phyloP scores from a whole-genome alignment of 352 stramenopile genomes.

The Lagenidium giganteum region DNA sequence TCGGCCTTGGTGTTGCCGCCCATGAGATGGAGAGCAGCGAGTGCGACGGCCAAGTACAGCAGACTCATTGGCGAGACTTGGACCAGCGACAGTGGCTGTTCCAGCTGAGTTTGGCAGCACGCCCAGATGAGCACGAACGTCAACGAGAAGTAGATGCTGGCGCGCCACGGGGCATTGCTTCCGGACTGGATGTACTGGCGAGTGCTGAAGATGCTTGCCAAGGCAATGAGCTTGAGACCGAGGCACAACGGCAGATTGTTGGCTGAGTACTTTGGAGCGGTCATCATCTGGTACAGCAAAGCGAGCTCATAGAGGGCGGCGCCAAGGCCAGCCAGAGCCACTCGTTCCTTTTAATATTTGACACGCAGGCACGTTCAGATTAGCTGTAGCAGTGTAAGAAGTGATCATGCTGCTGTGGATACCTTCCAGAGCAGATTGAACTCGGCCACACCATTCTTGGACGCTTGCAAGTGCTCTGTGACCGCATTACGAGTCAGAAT shows the following conservation, averaged over 20 bases:
- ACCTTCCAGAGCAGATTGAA: slow-evolving; percentile 52
- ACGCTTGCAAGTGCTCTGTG: no score
- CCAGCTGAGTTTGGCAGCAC: slow-evolving; percentile 18
- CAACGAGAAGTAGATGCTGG: slow-evolving; percentile 28
- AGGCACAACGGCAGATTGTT: slow-evolving; percentile 21
- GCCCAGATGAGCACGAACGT: slow-evolving; percentile 36
- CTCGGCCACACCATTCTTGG: slow-evolving; percentile 29
- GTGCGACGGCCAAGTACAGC: slow-evolving; percentile 29
- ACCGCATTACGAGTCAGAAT: neutral
- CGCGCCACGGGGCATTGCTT: slow-evolving; percentile 7
- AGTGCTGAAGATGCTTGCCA: slow-evolving; percentile 29
- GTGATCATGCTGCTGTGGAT: neutral
- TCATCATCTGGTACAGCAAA: slow-evolving; percentile 18
- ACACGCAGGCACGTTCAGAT: no score
- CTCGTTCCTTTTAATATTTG: no score
- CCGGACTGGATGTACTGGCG: slow-evolving; percentile 30
- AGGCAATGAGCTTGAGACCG: slow-evolving; percentile 31
- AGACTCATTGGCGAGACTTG: slow-evolving; percentile 35
- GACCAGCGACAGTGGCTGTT: slow-evolving; percentile 24
- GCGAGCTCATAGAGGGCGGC: neutral
- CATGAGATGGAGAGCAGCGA: slow-evolving; percentile 26
- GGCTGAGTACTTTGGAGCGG: neutral
- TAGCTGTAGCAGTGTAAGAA: no score
- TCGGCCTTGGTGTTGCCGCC: slow-evolving; percentile 50
- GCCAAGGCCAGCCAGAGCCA: neutral